These are phyloP conservation scores for Solanum pimpinellifolium DNA, from an alignment of 257 asterid genomes.

Conservation along the genomic window DNA sequence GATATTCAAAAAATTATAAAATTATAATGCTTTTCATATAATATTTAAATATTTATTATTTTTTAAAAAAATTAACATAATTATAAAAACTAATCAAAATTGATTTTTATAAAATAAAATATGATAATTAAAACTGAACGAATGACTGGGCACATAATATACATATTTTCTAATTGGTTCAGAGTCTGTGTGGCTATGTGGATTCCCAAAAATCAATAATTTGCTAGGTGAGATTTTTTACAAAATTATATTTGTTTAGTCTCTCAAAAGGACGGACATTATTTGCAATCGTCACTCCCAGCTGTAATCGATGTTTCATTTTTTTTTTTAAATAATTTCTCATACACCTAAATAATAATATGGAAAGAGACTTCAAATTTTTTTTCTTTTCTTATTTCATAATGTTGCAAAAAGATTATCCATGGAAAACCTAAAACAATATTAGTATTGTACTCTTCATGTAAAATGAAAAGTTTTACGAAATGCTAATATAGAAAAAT, in stretches of 20 bases:
- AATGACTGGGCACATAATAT: no score
- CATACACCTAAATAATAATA: not conserved
- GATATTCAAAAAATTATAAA: no score
- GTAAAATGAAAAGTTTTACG: no score
- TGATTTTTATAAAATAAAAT: no score
- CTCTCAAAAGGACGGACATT: not conserved
- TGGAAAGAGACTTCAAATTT: not conserved
- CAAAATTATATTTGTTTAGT: not conserved
- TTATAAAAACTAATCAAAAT: no score
- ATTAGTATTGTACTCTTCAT: no score
- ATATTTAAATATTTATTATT: no score
- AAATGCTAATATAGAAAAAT: no score
- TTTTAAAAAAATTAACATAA: no score
- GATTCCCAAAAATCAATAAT: not conserved
- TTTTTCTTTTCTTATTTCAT: not conserved
- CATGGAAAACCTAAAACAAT: not conserved
- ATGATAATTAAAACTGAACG: no score
- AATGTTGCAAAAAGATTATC: not conserved
- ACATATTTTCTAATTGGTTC: not conserved
- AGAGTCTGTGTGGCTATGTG: not conserved
- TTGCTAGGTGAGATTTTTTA: not conserved
- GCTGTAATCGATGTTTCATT: no score
- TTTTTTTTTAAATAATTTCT: fast-evolving
- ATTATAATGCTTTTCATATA: no score
- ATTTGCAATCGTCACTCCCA: not conserved